Percentiles rank a stretch among this genome's conserved stretches.
Conservation (phyloP, 2,329 filamentous ascomycete species). For the Penicillium hesseltinei region DNA sequence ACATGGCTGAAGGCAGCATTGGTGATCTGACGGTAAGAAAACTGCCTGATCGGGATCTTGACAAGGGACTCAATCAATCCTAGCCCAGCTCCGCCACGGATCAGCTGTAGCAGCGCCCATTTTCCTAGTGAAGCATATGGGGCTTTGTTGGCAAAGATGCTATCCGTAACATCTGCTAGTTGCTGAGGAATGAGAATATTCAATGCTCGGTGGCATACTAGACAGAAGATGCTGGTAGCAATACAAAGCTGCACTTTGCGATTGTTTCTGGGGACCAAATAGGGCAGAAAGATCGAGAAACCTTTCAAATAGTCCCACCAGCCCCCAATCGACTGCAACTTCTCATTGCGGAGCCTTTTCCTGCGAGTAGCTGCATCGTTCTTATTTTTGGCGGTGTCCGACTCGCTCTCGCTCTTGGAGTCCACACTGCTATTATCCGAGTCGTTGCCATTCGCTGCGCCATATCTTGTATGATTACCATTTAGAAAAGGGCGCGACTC, state of each 20-base stretch:
- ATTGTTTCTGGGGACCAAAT: conserved; percentile 7
- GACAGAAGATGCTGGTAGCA: background rate
- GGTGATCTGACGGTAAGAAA: conserved; percentile 56
- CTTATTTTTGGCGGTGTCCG: background rate
- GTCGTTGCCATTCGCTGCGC: background rate
- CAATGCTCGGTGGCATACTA: conserved; percentile 2
- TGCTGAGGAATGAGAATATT: conserved; percentile 11
- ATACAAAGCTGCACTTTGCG: conserved; percentile 6
- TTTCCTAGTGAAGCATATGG: conserved; percentile 7
- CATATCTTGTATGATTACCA: conserved; percentile 1
- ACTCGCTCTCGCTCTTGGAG: conserved; percentile 6
- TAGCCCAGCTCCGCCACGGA: conserved; percentile 2
- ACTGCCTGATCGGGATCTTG: conserved; percentile 53
- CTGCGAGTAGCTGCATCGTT: conserved; percentile 1
- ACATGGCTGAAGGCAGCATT: conserved; percentile 64
- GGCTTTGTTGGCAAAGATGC: conserved; percentile 6
- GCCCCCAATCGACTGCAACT: conserved; percentile 1
- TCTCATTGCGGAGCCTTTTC: conserved; percentile 5
- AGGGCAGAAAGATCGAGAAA: conserved; percentile 9
- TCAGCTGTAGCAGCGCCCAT: conserved; percentile 7
- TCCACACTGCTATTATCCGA: conserved; percentile 4
- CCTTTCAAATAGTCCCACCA: conserved; percentile 9
- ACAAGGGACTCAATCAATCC: conserved; percentile 2
- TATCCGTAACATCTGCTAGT: conserved; percentile 7
- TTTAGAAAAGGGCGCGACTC: conserved; percentile 8